A percentile compares a stretch with the other conserved stretches of the same genome.
Evolutionary conservation across 2,329 filamentous ascomycete genomes (phyloP).

Genomic region (Coniochaeta sp.): DNA sequence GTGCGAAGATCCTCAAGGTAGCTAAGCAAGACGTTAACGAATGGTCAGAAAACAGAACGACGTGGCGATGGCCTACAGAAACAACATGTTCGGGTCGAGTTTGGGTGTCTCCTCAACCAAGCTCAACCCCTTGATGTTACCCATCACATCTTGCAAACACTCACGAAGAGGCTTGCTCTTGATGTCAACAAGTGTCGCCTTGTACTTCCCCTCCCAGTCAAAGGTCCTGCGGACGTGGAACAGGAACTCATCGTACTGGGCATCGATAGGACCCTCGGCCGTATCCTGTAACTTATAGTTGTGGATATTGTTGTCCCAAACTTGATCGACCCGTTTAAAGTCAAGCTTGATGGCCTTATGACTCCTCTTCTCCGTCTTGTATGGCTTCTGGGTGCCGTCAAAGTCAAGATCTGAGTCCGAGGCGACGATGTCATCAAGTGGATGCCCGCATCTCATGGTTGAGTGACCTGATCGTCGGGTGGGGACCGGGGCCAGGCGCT

Average conservation of each 20-base stretch:
- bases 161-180: conserved; percentile 75
- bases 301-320: conserved; percentile 44
- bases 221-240: conserved; percentile 81
- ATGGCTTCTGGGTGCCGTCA: conserved; percentile 6
- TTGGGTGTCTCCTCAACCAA: conserved; percentile 74
- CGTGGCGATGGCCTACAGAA: conserved; percentile 38
- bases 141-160: conserved; percentile 63
- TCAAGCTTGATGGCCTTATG: conserved; percentile 20
- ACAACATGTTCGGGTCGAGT: conserved; percentile 64
- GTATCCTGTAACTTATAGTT: conserved; percentile 49
- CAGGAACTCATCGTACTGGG: conserved; percentile 59
- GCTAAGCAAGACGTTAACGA: conserved; percentile 29
- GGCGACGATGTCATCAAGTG: no score
- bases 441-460: no score
- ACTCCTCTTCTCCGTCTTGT: conserved; percentile 12
- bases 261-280: conserved; percentile 42
- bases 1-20: conserved; percentile 72
- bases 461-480: no score
- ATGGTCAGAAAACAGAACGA: background rate
- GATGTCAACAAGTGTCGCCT: conserved; percentile 68
- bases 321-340: conserved; percentile 46
- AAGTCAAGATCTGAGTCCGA: background rate
- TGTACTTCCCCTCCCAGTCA: conserved; percentile 76
- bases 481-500: no score
- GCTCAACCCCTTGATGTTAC: conserved; percentile 69